These are phyloP conservation scores for Mytilinidion resinicola DNA, from an alignment of 495 filamentous ascomycete species.

Conservation along the genomic window DNA sequence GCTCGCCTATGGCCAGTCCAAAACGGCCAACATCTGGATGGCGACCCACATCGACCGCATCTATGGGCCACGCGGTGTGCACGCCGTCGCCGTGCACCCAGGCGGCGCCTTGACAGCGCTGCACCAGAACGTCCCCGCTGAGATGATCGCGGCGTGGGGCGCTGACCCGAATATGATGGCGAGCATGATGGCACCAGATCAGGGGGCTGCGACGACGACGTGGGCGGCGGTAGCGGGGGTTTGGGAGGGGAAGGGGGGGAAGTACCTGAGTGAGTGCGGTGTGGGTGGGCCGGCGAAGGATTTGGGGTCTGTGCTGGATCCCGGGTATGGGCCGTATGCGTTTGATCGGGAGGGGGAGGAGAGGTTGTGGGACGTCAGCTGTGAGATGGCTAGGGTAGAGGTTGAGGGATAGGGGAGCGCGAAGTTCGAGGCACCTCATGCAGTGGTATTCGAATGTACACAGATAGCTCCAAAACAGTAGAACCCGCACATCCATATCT, in stretches of 20 bases:
- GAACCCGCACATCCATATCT: too few relatives aligned
- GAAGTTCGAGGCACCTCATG: too few relatives aligned
- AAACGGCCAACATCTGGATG: slow-evolving; percentile 25
- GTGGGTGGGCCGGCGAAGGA: slow-evolving; percentile 22
- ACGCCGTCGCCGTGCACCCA: slow-evolving; percentile 22
- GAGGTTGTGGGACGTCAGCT: slow-evolving; percentile 20
- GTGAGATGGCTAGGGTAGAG: slow-evolving; percentile 18
- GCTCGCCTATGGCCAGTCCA: slow-evolving; percentile 18
- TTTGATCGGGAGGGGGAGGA: slow-evolving; percentile 22
- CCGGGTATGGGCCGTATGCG: slow-evolving; percentile 17
- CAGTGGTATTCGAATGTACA: too few relatives aligned
- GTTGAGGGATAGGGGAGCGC: too few relatives aligned
- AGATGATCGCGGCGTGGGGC: slow-evolving; percentile 18
- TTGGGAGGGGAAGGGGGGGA: slow-evolving; percentile 37
- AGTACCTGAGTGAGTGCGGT: slow-evolving; percentile 39
- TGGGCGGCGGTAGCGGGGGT: slow-evolving; percentile 38
- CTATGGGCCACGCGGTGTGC: slow-evolving; percentile 16
- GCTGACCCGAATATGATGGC: background rate
- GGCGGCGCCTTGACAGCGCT: slow-evolving; percentile 18
- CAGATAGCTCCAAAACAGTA: too few relatives aligned
- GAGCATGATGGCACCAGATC: slow-evolving; percentile 18
- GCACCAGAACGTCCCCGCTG: slow-evolving; percentile 25
- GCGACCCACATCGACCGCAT: slow-evolving; percentile 24
- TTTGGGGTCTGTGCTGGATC: background rate
- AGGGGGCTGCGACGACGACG: slow-evolving; percentile 41